Base-by-base conservation (phyloP, 495 filamentous ascomycete genomes). In the Penicillium cinerascens region DNA sequence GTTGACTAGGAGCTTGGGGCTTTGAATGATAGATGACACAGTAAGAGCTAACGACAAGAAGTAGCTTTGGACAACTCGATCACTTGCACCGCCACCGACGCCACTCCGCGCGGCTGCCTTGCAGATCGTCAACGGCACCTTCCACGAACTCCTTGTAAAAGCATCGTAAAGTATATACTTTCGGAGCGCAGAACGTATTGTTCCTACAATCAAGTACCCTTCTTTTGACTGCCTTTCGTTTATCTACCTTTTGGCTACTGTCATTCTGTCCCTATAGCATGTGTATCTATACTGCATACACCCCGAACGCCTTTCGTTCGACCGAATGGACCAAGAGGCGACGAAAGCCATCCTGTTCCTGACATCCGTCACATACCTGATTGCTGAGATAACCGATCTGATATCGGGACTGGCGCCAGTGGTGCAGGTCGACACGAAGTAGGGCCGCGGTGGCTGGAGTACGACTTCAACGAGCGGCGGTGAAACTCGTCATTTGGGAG, bases 331-430 rank as follows among this genome's bases (percentile, higher is more conserved):
- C 1, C 10, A 35, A 35, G n/a, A 7, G 23, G 5, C 37, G 6
- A 51, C 56, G 55, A 47, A 64, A 40, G 58, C 58, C 16, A 25
- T 63, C 36, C 47, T 59, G 10, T 41, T 54, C 16, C 29, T 65
- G 20, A 41, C 53, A 1, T 49, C 56, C 2, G 26, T 60, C 21
- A 63, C 54, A 0, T 58, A 55, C 35, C 5, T 57, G 22, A 33
- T 62, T 26, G 55, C 51, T 15, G 27, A 26, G 10, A 20, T 44
- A 10, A 27, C 36, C 7, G 26, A 18, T 4, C 43, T 27, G 8
- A 13, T 55, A 20, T 18, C 49, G 20, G 23, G 21, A 0, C 58
- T 55, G n/a, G 41, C 23, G 21, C 49, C 18, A 13, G 21, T 49
- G 18, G 10, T 36, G 17, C 43, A 47, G 40, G 44, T 40, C 55